Evolutionary conservation across 208 protist species (phyloP), one percentile per base, ranked within the genome.

Genomic region (Endotrypanum monterogeii): DNA sequence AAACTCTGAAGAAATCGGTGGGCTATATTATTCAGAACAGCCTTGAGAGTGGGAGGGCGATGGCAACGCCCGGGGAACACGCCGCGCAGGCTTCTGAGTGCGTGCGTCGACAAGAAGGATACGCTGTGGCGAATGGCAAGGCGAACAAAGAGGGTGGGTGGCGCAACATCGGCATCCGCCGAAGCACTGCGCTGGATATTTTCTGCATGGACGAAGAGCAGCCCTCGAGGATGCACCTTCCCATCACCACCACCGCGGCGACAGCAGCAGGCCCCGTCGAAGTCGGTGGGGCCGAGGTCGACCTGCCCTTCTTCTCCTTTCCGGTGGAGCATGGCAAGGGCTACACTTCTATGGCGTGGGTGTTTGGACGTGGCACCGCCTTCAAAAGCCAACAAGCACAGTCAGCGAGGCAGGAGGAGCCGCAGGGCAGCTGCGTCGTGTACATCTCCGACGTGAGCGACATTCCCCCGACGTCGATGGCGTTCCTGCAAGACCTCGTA

Each of bases 11-110:
- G 37, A 67, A 74, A 37, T 81, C 82, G 39, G 74, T 90, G 9
- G 82, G 82, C 58, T 97, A 97, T 74, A 91, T 97, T 58, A 57
- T 90, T 41, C 78, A 80, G 46, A 97, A 97, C 82, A 95, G 90
- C 70, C 80, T 81, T 3, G 44, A 72, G 28, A 81, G 76, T 39
- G 76, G 76, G 3, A 46, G 32, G 6, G 76, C 76, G 18, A 57
- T 56, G 71, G n/a, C 76, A 46, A 71, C 44, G 8, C 82, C 62
- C 6, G 65, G 65, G 4, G 73, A 84, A 58, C 75, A 84, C 58
- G 67, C 86, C 44, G 66, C 76, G 2, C 58, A 77, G 68, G 67
- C 73, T 37, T 32, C 63, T 2, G 73, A 67, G 23, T 75, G 71
- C 32, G 39, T 80, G 52, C 55, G 67, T 46, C 51, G 74, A 67